These are phyloP conservation scores for Albifimbria verrucaria DNA, from an alignment of 2,329 filamentous ascomycete genomes.

Conservation along the genomic window DNA sequence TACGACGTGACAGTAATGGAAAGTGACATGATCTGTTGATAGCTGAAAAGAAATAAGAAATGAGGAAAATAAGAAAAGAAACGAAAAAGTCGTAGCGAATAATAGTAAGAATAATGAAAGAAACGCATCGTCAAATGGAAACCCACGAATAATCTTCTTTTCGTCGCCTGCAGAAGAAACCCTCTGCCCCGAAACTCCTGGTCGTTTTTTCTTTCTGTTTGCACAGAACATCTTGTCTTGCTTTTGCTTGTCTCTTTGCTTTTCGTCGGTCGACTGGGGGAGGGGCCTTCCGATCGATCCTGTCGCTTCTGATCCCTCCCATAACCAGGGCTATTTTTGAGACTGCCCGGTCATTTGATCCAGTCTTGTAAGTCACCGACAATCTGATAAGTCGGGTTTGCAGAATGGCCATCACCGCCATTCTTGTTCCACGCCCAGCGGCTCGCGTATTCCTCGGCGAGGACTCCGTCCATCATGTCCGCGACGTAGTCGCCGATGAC, in stretches of 20 bases:
- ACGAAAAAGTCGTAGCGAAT: not conserved
- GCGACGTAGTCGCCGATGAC: conserved; percentile 58
- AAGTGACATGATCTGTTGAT: not conserved
- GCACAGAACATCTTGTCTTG: not conserved
- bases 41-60: not conserved
- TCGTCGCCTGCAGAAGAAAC: not conserved
- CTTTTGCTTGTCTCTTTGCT: not conserved
- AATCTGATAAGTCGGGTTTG: conserved; percentile 39
- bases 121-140: no score
- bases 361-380: conserved; percentile 37
- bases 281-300: no score
- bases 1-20: not conserved
- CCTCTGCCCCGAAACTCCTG: not conserved
- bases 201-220: not conserved
- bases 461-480: conserved; percentile 41
- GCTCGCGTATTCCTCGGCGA: conserved; percentile 33
- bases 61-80: not conserved
- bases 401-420: conserved; percentile 35
- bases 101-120: no score
- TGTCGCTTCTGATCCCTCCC: no score
- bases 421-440: conserved; percentile 46
- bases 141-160: no score
- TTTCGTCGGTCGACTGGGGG: no score
- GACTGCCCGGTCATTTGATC: conserved; percentile 26
- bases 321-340: no score